Evolutionary conservation across 2,329 filamentous ascomycete species (phyloP), one percentile per base, ranked within the genome.

Genomic region (Corynespora cassiicola): DNA sequence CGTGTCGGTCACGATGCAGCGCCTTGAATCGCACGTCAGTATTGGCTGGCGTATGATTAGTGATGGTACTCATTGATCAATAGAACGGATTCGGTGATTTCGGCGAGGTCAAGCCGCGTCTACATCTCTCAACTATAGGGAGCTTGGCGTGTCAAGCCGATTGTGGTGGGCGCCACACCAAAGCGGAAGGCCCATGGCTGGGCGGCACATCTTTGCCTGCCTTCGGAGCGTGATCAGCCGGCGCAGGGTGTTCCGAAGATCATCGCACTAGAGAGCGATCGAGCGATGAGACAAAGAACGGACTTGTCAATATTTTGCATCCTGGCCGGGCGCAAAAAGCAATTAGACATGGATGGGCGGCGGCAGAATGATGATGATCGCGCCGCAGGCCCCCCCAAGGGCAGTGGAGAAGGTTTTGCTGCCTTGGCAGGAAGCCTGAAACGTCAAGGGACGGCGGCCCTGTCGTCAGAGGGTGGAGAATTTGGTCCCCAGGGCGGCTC

Each of bases 51-150:
- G 35, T 25, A 3, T 25, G 37, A 39, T 40, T 50, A 42, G 34
- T 41, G 36, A 31, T 43, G 31, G 32, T 39, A 38, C 37, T 50
- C 49, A 47, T 57, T 53, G 54, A 32, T 26, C 36, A 47, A 12
- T 30, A 25, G 15, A 34, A 43, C 42, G 7, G 35, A 46, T 52
- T 39, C 37, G 49, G 45, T 41, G 25, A 55, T 39, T 48, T 63
- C 61, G 58, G 58, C 61, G 58, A 65, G 48, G 48, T 63, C 43
- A 34, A 52, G 30, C 41, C 40, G 47, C 31, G 41, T 44, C 39
- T 44, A 34, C 43, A 39, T 47, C 25, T 42, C 38, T 32, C 39
- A 39, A 39, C 32, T 37, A 22, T 45, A 36, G 30, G 22, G 17
- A 27, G 24, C 53, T 59, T 61, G 56, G 52, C 49, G 26, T n/a